A percentile compares a stretch with the other conserved stretches of the same genome.
Conservation (phyloP, 2,329 filamentous ascomycete species). For the Claviceps pusilla region DNA sequence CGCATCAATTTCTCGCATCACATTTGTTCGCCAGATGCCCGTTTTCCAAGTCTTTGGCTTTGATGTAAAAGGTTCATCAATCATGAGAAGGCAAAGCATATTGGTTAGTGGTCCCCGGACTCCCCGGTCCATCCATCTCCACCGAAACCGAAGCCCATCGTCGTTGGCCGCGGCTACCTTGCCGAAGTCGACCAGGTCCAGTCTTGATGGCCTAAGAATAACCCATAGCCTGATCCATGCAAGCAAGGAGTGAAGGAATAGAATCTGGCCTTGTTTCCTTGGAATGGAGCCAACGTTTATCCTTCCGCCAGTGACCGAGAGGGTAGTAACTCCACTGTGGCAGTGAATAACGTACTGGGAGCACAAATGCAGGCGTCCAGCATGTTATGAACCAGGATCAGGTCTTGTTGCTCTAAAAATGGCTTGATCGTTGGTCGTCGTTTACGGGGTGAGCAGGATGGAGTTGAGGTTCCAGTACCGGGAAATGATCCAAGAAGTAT, state of each 20-base stretch:
- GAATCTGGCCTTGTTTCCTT: too few relatives aligned
- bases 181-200: neutral
- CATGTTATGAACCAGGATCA: neutral
- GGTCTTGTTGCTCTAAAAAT: neutral
- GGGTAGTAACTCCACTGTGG: neutral
- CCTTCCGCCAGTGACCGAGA: neutral
- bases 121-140: too few relatives aligned
- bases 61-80: too few relatives aligned
- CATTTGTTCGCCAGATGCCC: too few relatives aligned
- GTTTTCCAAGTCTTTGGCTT: too few relatives aligned
- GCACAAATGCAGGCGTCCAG: neutral
- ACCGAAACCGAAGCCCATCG: neutral
- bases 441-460: too few relatives aligned
- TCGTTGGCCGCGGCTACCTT: neutral
- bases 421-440: neutral
- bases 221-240: neutral
- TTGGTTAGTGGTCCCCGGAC: too few relatives aligned
- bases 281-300: neutral
- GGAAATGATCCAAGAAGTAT: too few relatives aligned
- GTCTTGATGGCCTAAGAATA: neutral
- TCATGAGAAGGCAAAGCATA: too few relatives aligned
- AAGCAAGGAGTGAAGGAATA: too few relatives aligned
- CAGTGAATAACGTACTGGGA: neutral
- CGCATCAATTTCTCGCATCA: too few relatives aligned
- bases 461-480: too few relatives aligned